Evolutionary conservation across 192 early-diverging fungal species (phyloP), one percentile per base, ranked within the genome.

Genomic region (Rhizophagus sp.): DNA sequence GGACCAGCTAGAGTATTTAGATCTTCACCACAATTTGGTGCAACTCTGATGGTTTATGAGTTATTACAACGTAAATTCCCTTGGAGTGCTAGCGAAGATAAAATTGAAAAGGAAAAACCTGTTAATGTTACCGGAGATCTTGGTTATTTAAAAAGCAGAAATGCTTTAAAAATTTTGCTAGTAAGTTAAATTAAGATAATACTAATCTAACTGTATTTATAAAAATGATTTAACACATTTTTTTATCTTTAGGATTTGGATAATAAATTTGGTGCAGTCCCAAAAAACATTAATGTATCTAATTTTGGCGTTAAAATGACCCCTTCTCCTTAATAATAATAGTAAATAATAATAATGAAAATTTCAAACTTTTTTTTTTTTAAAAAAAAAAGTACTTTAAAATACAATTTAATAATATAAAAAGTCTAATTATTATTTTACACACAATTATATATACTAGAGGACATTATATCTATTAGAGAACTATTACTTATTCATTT

Each of bases 1-100:
- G 97, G 97, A 2, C 88, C 95, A 15, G 95, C 96, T 1, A 90
- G 97, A 78, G 91, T 99, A n/a, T 82, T 97, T 65, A 89, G 97
- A 33, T 95, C 94, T 1, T 96, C 96, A n/a, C 97, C 97, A 22
- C 97, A 99, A 86, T 97, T 97, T 84, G 97, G 96, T 83, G 93
- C 94, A n/a, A 99, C 97, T 0, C 87, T 99, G 47, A 96, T 95
- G 83, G 91, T 91, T 44, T 99, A 96, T 82, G 97, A 99, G 87
- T 80, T 96, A 7, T 87, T 98, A 47, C 95, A 98, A 82, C 88
- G 89, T 64, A 65, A 84, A 47, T 79, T 95, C 77, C 89, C 89
- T 72, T 84, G 89, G 49, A 85, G 85, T 69, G 85, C 83, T 19
- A 41, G 78, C 8, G 78, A 82, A 22, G 68, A 65, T 15, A 62